Evolutionary conservation across 106 monocot genomes (phyloP).

Genomic region (Platanthera guangdongensis): DNA sequence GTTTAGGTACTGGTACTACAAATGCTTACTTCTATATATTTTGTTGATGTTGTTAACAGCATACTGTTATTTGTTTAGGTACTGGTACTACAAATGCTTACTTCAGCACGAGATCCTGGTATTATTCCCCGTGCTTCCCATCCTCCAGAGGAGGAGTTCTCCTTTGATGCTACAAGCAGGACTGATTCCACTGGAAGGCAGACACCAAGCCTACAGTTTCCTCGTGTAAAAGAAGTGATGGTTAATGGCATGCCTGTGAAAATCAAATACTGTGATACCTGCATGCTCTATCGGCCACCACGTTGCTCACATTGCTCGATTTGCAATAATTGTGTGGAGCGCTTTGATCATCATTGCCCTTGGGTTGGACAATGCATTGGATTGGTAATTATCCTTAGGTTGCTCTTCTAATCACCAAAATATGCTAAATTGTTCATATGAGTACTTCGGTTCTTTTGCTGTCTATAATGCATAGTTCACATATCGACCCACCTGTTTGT

Average conservation of each 20-base stretch:
- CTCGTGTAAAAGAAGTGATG: conserved; percentile 67
- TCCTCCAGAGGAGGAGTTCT: conserved; percentile 85
- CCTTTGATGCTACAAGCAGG: conserved; percentile 29
- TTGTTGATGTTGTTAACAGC: not conserved
- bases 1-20: conserved; percentile 56
- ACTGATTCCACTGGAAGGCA: conserved; percentile 31
- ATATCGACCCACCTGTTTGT: not conserved
- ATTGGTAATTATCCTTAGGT: conserved; percentile 29
- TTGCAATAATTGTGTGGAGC: conserved; percentile 94
- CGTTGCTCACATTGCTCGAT: conserved; percentile 94
- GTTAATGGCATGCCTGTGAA: conserved; percentile 67
- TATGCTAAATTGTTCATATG: not conserved
- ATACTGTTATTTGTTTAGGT: conserved; percentile 27
- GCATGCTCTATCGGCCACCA: conserved; percentile 92
- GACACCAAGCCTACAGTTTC: conserved; percentile 53
- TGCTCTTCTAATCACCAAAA: not conserved
- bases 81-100: conserved; percentile 49
- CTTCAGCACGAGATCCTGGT: conserved; percentile 78
- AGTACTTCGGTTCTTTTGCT: not conserved
- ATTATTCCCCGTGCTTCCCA: conserved; percentile 78
- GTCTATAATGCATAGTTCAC: not conserved
- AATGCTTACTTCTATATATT: conserved; percentile 43
- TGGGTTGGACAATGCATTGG: conserved; percentile 99
- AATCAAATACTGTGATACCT: conserved; percentile 89
- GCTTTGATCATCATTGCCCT: conserved; percentile 95